Evolutionary conservation across 2,329 filamentous ascomycete species (phyloP).

Genomic region (Epichloe typhina): DNA sequence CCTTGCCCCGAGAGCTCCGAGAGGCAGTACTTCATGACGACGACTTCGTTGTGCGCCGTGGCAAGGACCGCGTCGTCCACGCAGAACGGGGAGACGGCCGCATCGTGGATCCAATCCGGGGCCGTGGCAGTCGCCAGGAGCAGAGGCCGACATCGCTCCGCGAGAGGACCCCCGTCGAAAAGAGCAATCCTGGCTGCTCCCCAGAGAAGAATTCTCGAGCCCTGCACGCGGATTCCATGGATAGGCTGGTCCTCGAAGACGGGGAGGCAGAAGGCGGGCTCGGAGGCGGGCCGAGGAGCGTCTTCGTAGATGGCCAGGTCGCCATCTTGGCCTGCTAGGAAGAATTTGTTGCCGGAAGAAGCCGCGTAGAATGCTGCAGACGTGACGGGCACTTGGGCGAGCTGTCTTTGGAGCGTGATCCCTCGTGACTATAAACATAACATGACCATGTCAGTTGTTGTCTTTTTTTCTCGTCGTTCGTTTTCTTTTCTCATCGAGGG

Average conservation of each 20-base stretch:
- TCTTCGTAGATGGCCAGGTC: conserved; percentile 41
- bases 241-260: conserved; percentile 59
- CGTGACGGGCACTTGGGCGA: conserved; percentile 43
- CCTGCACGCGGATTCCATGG: conserved; percentile 51
- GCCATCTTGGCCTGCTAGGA: conserved; percentile 49
- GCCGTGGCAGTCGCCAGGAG: conserved; percentile 23
- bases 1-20: conserved; percentile 16
- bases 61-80: conserved; percentile 43
- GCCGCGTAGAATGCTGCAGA: conserved; percentile 39
- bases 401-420: conserved; percentile 18
- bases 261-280: conserved; percentile 25
- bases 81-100: conserved; percentile 35
- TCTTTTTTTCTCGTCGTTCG: background rate
- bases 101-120: conserved; percentile 70
- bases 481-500: background rate
- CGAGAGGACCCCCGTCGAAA: conserved; percentile 15
- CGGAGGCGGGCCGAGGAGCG: conserved; percentile 9
- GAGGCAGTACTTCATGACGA: conserved; percentile 32
- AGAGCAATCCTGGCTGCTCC: conserved; percentile 48
- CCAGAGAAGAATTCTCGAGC: conserved; percentile 44
- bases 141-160: conserved; percentile 7
- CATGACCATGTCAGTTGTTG: background rate
- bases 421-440: background rate
- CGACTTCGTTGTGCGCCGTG: conserved; percentile 78
- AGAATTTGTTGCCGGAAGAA: conserved; percentile 20